Conservation (phyloP, 139 green algal species). For the Spirogloea muscicola region DNA sequence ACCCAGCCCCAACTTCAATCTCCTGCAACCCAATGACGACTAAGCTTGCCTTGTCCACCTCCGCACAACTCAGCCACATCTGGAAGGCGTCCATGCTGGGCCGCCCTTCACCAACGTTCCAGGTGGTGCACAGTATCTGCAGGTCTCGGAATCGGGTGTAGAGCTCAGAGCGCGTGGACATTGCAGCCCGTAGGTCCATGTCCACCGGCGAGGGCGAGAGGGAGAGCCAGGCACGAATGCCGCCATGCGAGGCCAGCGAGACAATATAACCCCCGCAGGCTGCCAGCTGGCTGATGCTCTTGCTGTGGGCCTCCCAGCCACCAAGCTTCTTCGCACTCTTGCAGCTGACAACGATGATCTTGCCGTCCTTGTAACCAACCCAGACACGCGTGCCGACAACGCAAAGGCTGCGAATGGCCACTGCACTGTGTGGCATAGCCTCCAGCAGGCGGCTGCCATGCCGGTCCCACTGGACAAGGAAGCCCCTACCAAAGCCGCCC, state of each 20-base stretch:
- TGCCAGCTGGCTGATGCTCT: constrained; percentile 4
- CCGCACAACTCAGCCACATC: constrained; percentile 9
- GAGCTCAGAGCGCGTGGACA: constrained; percentile 11
- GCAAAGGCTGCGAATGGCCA: constrained; percentile 7
- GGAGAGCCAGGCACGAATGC: constrained; percentile 7
- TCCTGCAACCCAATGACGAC: constrained; percentile 44
- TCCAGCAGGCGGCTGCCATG: not conserved
- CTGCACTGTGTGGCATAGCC: not conserved
- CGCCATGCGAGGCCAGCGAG: constrained; percentile 17
- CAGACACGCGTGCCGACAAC: constrained; percentile 27
- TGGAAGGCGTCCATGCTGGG: not conserved
- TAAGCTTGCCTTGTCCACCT: not conserved
- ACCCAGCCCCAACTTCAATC: constrained; percentile 38
- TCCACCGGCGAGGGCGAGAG: constrained; percentile 11
- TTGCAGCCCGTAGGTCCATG: not conserved
- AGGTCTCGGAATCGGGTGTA: constrained; percentile 14
- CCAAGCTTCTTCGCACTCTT: constrained; percentile 4
- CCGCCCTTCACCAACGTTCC: constrained; percentile 39
- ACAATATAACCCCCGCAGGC: constrained; percentile 12
- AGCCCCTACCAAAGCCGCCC: constrained; percentile 11
- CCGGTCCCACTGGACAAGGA: constrained; percentile 22
- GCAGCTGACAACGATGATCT: constrained; percentile 7
- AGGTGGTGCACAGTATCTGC: constrained; percentile 16
- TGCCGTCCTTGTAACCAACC: constrained; percentile 27
- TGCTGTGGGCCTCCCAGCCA: constrained; percentile 20